Evolutionary conservation across 73 alveolate species (phyloP), one percentile per base, ranked within the genome.

Genomic region (Stentor coeruleus): DNA sequence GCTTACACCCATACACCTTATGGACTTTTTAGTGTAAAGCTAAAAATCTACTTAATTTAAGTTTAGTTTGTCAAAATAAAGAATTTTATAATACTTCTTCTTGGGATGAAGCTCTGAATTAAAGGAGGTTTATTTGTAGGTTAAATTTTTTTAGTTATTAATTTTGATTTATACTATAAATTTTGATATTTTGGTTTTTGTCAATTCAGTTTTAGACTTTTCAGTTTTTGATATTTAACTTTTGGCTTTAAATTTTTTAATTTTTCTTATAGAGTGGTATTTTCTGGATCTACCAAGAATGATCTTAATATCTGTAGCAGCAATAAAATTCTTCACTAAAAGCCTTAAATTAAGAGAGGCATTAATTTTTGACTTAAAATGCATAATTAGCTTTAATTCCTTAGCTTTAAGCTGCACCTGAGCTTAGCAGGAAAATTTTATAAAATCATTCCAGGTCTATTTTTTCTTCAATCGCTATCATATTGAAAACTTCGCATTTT

Each of bases 311-410:
- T 38, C 36, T 35, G 59, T 11, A 74, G 59, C 35, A 14, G 77
- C 77, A 20, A 59, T 6, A 20, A 59, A 59, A 38, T 59, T 59
- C 11, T 59, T 59, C 38, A 33, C 77, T 20, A 38, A 59, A 59
- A 59, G 77, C 3, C 36, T 6, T 26, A 59, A 4, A 59, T 59
- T 59, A 49, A 15, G 60, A 20, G 39, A 4, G 11, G 30, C 28
- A 4, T 66, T 3, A 14, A 74, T 31, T 38, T 28, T 74, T 35
- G 75, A 38, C 59, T 74, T 74, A 38, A 74, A 74, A 38, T 31
- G 59, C 82, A 74, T 74, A 15, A 74, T 74, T 31, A 74, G 82
- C 14, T 74, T 15, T 14, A 74, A 74, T 14, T 31, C 59, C 11
- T 4, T 35, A 31, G 82, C 28, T 28, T 74, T 74, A 3, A 74